phyloP scores from a whole-genome alignment of 371 early-diverging fungal genomes.

The Mycotypha africana region DNA sequence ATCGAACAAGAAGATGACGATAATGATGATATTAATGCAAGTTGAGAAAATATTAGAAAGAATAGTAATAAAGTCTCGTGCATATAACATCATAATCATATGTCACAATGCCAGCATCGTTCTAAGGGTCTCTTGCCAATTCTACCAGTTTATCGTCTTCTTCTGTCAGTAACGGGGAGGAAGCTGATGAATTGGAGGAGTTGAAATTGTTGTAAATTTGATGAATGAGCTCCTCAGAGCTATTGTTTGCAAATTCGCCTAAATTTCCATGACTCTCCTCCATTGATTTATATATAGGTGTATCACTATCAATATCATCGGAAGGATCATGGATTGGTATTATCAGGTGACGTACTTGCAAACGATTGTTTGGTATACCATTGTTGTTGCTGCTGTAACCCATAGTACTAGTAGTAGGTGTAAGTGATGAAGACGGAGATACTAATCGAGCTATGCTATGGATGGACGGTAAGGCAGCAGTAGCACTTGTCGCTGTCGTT shows the following conservation, averaged over 20 bases:
- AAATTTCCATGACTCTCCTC: constrained; percentile 19
- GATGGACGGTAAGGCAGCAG: too few relatives aligned
- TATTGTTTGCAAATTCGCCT: constrained; percentile 32
- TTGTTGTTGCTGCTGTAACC: too few relatives aligned
- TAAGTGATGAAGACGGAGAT: too few relatives aligned
- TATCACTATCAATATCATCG: constrained; percentile 44
- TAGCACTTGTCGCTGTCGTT: too few relatives aligned
- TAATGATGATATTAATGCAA: too few relatives aligned
- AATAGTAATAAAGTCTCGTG: too few relatives aligned
- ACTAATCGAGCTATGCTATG: too few relatives aligned
- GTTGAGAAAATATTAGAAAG: too few relatives aligned
- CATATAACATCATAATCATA: too few relatives aligned
- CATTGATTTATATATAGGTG: constrained; percentile 36
- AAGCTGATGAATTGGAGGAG: not conserved
- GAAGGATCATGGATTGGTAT: constrained; percentile 46
- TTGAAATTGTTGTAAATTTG: constrained; percentile 36
- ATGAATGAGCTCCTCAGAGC: constrained; percentile 41
- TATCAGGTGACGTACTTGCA: constrained; percentile 11
- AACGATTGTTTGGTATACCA: too few relatives aligned
- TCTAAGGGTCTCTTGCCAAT: constrained; percentile 3
- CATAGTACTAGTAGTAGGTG: too few relatives aligned
- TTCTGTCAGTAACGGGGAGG: not conserved
- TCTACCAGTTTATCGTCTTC: constrained; percentile 6
- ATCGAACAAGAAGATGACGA: not conserved
- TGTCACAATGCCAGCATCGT: too few relatives aligned